Base-by-base conservation (phyloP, 1,284 basidiomycete species). In the Cryptococcus sp. region DNA sequence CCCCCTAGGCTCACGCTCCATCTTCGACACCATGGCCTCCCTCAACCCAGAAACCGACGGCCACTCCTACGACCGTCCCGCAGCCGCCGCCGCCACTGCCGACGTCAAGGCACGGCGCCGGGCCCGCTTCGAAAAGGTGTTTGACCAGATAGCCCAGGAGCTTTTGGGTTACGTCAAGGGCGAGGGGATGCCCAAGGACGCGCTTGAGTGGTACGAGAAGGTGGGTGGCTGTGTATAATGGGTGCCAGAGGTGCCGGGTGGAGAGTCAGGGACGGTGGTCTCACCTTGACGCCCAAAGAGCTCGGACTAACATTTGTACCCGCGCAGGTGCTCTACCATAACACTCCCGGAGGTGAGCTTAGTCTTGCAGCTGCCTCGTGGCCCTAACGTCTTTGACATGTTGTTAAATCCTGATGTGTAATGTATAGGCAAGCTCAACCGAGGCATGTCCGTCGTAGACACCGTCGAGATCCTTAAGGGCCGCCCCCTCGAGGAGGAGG, bases 371-470 rank as follows among this genome's bases (percentile, higher is more conserved):
- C 11, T 46, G 35, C 1, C n/a, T 28, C 16, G 24, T 11, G 16
- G n/a, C 37, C 9, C 50, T 13, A 11, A 23, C 28, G 20, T 28
- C 8, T 45, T 2, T 20, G 6, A 3, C 18, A 3, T 7, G 18
- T 20, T 5, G 21, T 7, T 16, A 16, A 11, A 50, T 39, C 8
- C 20, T 45, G 50, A 42, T 18, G 5, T 38, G 12, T 12, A 43
- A n/a, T 0, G 4, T 23, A 21, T 59, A 78, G 81, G 95, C 12
- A 99, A 98, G 79, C 87, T 98, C 59, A 98, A 97, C 79, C 86
- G 95, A 37, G 95, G 95, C 38, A 83, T 98, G 72, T 91, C 90
- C 8, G 94, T 98, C 62, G 87, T 95, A 48, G 95, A 98, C 78
- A 91, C 91, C 3, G 87, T 88, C 53, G 87, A 91, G 77, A 95